Evolutionary conservation across 805 yeast species (phyloP).

Genomic region (Myxozyma vanderwaltii): DNA sequence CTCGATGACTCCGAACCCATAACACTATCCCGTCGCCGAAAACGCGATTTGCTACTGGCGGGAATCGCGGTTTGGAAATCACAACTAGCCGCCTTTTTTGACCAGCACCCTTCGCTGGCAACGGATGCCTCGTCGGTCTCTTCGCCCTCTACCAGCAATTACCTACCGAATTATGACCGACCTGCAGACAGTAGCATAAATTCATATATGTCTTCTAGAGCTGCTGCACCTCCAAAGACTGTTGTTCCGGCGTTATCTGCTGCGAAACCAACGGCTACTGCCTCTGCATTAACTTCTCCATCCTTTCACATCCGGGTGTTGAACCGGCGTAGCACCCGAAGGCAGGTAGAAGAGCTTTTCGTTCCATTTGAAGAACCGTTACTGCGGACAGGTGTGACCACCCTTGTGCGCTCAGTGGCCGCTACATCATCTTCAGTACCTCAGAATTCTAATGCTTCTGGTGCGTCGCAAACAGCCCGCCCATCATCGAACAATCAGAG

Average conservation of each 20-base stretch:
- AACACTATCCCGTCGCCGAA: conserved; percentile 7
- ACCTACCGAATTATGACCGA: background rate
- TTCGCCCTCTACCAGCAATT: background rate
- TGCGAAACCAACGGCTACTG: background rate
- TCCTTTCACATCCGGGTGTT: conserved; percentile 18
- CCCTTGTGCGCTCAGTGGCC: background rate
- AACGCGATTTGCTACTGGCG: conserved; percentile 20
- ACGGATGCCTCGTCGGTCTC: background rate
- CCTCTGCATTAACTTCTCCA: conserved; percentile 8
- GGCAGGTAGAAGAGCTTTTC: conserved; percentile 21
- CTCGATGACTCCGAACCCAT: conserved; percentile 5
- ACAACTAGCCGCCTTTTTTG: conserved; percentile 4
- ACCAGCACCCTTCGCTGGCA: background rate
- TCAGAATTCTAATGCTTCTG: too few relatives aligned
- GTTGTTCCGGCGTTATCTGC: background rate
- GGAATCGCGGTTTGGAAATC: conserved; percentile 22
- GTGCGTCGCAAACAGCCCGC: background rate
- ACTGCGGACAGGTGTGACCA: background rate
- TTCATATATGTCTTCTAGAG: background rate
- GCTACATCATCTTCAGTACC: too few relatives aligned
- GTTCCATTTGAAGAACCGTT: background rate
- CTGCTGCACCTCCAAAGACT: background rate
- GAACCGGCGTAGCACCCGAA: conserved; percentile 15
- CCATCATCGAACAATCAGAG: background rate
- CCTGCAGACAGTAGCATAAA: background rate